Evolutionary conservation across 805 yeast species (phyloP).

Genomic region (Limtongia smithiae): DNA sequence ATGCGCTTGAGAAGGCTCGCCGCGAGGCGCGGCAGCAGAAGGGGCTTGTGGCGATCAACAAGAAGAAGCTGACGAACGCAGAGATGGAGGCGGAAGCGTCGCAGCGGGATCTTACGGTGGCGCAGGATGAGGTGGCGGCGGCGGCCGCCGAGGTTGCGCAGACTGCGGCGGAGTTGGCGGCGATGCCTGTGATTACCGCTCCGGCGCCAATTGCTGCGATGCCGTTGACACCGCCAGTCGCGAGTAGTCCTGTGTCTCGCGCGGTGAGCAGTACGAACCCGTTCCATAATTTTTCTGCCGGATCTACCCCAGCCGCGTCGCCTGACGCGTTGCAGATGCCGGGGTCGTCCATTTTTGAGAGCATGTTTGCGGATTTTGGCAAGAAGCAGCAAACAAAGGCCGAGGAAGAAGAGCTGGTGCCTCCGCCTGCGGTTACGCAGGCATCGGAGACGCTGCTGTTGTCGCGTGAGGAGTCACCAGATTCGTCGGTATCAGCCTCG

Average conservation of each 20-base stretch:
- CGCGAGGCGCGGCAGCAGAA: conserved; percentile 58
- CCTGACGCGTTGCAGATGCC: not conserved
- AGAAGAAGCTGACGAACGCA: conserved; percentile 66
- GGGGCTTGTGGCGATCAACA: conserved; percentile 60
- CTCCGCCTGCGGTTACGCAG: conserved; percentile 27
- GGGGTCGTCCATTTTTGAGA: conserved; percentile 11
- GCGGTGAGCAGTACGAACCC: not conserved
- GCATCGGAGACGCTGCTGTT: too few species aligned
- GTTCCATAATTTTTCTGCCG: conserved; percentile 4
- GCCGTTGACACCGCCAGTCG: too few species aligned
- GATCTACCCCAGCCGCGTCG: conserved; percentile 29
- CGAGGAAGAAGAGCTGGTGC: conserved; percentile 12
- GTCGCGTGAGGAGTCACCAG: conserved; percentile 37
- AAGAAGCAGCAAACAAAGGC: conserved; percentile 1
- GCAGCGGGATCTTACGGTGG: conserved; percentile 41
- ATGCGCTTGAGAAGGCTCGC: conserved; percentile 51
- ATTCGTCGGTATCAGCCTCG: conserved; percentile 30
- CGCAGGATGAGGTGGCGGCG: conserved; percentile 25
- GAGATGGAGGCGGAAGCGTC: conserved; percentile 48
- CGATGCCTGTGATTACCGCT: too few species aligned
- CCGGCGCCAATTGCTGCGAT: too few species aligned
- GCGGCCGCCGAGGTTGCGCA: conserved; percentile 23
- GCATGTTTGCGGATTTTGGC: conserved; percentile 16
- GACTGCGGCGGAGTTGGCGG: too few species aligned
- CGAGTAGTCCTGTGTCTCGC: conserved; percentile 34